A percentile compares a stretch with the other conserved stretches of the same genome.
Evolutionary conservation across 345 rosid species (phyloP).

Genomic region (Citrus medica): DNA sequence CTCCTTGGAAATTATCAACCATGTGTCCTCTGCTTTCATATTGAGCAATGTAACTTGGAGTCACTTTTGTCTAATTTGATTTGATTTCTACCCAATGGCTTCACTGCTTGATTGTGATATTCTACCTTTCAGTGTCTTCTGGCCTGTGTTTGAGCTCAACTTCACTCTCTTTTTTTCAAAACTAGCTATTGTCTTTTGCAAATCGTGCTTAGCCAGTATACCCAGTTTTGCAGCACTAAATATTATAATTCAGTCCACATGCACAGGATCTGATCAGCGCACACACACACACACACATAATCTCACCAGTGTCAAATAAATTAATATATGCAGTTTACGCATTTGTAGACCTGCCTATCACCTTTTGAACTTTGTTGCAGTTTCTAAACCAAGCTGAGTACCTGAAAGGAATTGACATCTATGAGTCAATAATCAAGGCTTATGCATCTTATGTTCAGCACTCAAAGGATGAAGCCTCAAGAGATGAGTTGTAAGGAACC

Average conservation of each 20-base stretch:
- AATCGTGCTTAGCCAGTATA: not conserved
- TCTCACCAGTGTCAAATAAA: constrained; percentile 39
- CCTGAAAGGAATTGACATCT: constrained; percentile 75
- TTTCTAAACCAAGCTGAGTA: constrained; percentile 75
- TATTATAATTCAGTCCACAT: not conserved
- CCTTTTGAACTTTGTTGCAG: constrained; percentile 39
- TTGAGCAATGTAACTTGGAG: not conserved
- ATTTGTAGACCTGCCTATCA: constrained; percentile 4
- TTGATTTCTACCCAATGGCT: not conserved
- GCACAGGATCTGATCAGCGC: not conserved
- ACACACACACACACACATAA: not conserved
- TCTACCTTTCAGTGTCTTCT: not conserved
- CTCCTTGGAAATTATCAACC: not conserved
- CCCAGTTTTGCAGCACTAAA: not conserved
- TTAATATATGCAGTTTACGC: too few species aligned
- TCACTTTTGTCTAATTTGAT: not conserved
- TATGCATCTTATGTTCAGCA: constrained; percentile 45
- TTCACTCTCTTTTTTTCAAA: not conserved
- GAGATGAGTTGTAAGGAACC: constrained; percentile 62
- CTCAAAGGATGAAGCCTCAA: constrained; percentile 28
- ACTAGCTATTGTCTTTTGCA: not conserved
- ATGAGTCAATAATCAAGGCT: constrained; percentile 66
- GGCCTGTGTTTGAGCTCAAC: not conserved
- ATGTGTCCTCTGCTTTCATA: not conserved
- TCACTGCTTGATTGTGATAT: not conserved